Evolutionary conservation across 1,284 basidiomycete genomes (phyloP).

Genomic region (Pisolithus thermaeus): DNA sequence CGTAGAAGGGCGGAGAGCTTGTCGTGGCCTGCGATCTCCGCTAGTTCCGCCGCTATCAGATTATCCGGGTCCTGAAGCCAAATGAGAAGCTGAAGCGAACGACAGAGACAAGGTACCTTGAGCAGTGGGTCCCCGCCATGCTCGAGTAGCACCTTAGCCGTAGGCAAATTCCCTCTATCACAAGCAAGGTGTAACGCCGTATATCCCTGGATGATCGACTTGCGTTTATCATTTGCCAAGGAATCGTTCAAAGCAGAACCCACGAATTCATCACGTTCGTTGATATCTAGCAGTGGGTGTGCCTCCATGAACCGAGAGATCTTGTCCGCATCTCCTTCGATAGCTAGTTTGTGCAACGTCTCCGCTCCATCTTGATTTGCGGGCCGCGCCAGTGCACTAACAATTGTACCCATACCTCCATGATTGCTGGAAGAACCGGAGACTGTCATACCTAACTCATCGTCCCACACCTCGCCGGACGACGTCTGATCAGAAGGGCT

Average conservation of each 20-base stretch:
- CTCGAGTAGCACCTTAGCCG: slow-evolving; percentile 56
- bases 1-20: slow-evolving; percentile 51
- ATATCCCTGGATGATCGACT: slow-evolving; percentile 56
- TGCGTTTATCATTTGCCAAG: neutral
- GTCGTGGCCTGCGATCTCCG: slow-evolving; percentile 58
- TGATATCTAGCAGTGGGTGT: slow-evolving; percentile 35
- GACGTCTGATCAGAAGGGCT: slow-evolving; percentile 24
- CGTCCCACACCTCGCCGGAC: slow-evolving; percentile 33
- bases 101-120: slow-evolving; percentile 40
- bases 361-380: slow-evolving; percentile 30
- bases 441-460: slow-evolving; percentile 28
- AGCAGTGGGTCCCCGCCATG: slow-evolving; percentile 59
- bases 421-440: slow-evolving; percentile 27
- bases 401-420: slow-evolving; percentile 52
- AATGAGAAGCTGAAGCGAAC: slow-evolving; percentile 1
- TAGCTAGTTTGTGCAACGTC: slow-evolving; percentile 60
- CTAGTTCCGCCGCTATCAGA: slow-evolving; percentile 60
- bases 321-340: slow-evolving; percentile 47
- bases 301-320: slow-evolving; percentile 42
- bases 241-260: slow-evolving; percentile 20
- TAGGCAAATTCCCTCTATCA: slow-evolving; percentile 64
- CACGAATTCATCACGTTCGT: slow-evolving; percentile 62
- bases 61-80: slow-evolving; percentile 62
- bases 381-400: slow-evolving; percentile 52
- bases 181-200: slow-evolving; percentile 81